Evolutionary conservation across 129 eudicot species (phyloP).

Genomic region (Ambrosia trifida): DNA sequence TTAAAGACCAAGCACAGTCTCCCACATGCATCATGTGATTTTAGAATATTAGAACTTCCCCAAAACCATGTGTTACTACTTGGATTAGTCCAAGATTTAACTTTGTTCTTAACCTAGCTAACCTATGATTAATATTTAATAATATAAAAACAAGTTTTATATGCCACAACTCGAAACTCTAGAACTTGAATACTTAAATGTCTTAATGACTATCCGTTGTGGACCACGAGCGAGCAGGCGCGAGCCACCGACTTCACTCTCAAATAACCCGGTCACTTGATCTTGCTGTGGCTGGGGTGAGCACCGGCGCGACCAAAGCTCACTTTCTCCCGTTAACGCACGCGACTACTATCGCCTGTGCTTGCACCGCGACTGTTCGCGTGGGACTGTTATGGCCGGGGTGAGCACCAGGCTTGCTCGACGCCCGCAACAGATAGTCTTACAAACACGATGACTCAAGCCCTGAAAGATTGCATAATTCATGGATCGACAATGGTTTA

Average conservation of each 20-base stretch:
- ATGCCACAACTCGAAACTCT: conserved; percentile 34
- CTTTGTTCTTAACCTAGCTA: conserved; percentile 45
- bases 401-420: too few relatives aligned
- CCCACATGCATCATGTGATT: conserved; percentile 77
- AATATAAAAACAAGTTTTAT: not conserved
- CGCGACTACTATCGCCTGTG: too few relatives aligned
- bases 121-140: conserved; percentile 19
- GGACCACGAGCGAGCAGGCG: too few relatives aligned
- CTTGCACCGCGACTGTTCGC: too few relatives aligned
- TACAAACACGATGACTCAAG: not conserved
- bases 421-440: not conserved
- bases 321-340: too few relatives aligned
- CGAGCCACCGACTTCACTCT: too few relatives aligned
- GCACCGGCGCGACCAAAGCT: too few relatives aligned
- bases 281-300: too few relatives aligned
- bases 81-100: conserved; percentile 66
- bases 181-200: conserved; percentile 16
- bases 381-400: too few relatives aligned
- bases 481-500: not conserved
- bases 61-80: conserved; percentile 36
- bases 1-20: conserved; percentile 63
- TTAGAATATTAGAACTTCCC: conserved; percentile 48
- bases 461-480: not conserved
- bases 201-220: not conserved
- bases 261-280: too few relatives aligned